These are phyloP conservation scores for Arthrobotrys conoides DNA, from an alignment of 2,329 filamentous ascomycete species.

Conservation along the genomic window DNA sequence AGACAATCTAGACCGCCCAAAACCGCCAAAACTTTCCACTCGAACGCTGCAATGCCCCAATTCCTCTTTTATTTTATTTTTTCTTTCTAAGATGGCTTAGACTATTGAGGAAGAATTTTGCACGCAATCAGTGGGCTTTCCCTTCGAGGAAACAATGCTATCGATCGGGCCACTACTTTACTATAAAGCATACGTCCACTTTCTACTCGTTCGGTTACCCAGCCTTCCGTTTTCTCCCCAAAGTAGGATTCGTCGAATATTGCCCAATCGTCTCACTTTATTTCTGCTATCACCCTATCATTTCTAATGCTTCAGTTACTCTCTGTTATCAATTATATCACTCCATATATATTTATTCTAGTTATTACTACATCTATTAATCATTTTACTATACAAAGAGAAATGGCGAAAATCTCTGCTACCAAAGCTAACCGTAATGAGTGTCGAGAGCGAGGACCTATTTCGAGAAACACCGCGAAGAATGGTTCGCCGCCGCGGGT, in stretches of 20 bases:
- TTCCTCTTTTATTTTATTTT: neutral
- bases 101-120: neutral
- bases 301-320: constrained; percentile 3
- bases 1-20: neutral
- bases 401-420: constrained; percentile 19
- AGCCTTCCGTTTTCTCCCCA: neutral
- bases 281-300: neutral
- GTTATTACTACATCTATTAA: constrained; percentile 7
- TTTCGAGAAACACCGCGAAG: neutral
- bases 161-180: neutral
- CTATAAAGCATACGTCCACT: neutral
- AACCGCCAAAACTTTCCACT: neutral
- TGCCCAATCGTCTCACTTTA: neutral
- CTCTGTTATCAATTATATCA: neutral
- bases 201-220: constrained; percentile 1
- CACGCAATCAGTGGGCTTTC: neutral
- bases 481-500: neutral
- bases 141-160: neutral
- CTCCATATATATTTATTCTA: neutral
- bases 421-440: neutral
- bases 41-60: neutral
- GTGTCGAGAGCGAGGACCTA: constrained; percentile 3
- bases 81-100: neutral
- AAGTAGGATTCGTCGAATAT: constrained; percentile 1
- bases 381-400: neutral